Percentiles rank a stretch among this genome's conserved stretches.
Conservation (phyloP, 306 rosid genomes). For the Hippophae rhamnoides region DNA sequence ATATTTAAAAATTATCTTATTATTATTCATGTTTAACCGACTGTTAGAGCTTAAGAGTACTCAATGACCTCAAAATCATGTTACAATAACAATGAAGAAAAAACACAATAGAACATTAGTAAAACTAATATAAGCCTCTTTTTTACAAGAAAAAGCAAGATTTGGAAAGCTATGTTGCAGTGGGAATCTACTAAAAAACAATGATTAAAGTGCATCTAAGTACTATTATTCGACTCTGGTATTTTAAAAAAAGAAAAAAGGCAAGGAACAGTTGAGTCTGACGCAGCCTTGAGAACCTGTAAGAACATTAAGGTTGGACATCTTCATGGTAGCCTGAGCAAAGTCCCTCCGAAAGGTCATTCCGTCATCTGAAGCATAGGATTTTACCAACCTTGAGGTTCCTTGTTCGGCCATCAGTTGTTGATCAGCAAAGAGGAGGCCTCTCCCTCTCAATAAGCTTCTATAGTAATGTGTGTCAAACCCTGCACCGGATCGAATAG, state of each 20-base stretch:
- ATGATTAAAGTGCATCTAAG: no score
- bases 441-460: conserved; percentile 60
- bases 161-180: no score
- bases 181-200: no score
- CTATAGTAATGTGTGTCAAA: conserved; percentile 63
- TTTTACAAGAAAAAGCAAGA: no score
- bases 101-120: no score
- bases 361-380: conserved; percentile 75
- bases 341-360: conserved; percentile 71
- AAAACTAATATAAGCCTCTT: no score
- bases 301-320: conserved; percentile 43
- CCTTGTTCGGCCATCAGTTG: conserved; percentile 56
- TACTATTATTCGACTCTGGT: not conserved
- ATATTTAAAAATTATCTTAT: no score
- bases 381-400: conserved; percentile 52
- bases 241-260: not conserved
- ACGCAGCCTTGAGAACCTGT: conserved; percentile 33
- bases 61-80: no score
- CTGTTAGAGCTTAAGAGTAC: no score
- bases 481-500: conserved; percentile 40
- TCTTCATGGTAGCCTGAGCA: conserved; percentile 53
- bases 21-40: no score
- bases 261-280: conserved; percentile 23
- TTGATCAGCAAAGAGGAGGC: conserved; percentile 78
- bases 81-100: no score